Conservation (phyloP, 495 filamentous ascomycete species). For the Cetradonia linearis region DNA sequence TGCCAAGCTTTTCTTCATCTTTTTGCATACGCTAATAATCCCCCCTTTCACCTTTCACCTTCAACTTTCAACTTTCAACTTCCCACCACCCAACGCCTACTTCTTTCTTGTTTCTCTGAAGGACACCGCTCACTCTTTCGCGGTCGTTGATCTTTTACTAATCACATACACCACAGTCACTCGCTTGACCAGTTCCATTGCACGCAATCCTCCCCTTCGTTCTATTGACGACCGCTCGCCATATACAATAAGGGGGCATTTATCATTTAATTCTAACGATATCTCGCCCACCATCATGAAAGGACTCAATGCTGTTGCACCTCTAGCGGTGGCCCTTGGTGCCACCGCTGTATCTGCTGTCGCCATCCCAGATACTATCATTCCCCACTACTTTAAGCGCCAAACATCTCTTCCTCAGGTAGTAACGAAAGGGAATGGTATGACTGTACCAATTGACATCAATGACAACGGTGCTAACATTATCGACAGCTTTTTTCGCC, state of each 20-base stretch:
- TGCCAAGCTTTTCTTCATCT: too few relatives aligned
- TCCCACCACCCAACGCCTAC: constrained; percentile 23
- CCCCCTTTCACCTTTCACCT: constrained; percentile 2
- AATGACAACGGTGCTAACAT: constrained; percentile 22
- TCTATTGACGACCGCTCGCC: constrained; percentile 28
- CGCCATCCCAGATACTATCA: constrained; percentile 16
- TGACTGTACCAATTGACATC: constrained; percentile 2
- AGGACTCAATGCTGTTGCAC: constrained; percentile 16
- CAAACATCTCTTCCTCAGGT: constrained; percentile 30
- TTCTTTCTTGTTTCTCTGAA: constrained; percentile 30
- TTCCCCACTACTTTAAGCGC: constrained; percentile 19
- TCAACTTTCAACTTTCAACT: constrained; percentile 19
- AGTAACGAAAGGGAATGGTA: constrained; percentile 40
- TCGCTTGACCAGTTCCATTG: constrained; percentile 28
- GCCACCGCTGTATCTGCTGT: constrained; percentile 21
- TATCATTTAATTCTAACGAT: constrained; percentile 1
- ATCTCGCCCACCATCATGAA: constrained; percentile 20
- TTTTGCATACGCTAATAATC: too few relatives aligned
- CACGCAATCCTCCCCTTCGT: constrained; percentile 22
- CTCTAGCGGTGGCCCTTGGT: constrained; percentile 21
- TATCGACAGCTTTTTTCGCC: constrained; percentile 66
- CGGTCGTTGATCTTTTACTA: constrained; percentile 16
- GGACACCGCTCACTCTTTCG: constrained; percentile 21
- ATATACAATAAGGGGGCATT: not conserved
- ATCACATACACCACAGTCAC: constrained; percentile 21